Base-by-base conservation (phyloP, 257 asterid genomes). In the Scutellaria baicalensis region DNA sequence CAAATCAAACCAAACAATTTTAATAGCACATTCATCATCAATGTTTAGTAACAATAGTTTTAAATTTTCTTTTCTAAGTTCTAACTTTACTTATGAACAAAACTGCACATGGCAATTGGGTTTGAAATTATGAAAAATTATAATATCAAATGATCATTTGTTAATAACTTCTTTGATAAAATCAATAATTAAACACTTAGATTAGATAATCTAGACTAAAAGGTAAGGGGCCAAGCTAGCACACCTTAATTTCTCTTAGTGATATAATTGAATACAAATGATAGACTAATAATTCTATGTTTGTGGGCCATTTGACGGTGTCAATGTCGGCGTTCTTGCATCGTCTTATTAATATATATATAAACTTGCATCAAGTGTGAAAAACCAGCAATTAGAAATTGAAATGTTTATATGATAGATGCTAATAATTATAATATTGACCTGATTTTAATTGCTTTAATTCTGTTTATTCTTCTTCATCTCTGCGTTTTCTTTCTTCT, bases 261-360 rank as follows among this genome's bases (percentile, higher is more conserved):
- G 11, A 23, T 12, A 44, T 43, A 14, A 71, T 52, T 60, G 59
- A 63, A 55, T 64, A 42, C 16, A 56, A 62, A 65, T 60, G 59
- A 45, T 6, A 44, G 36, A 12, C n/a, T 59, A 9, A 45, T 64
- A 59, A 60, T 49, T 61, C 64, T n/a, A 45, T 39, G 50, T 10
- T 10, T 35, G 80, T 66, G 70, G 80, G 79, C 60, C 78, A 64
- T 71, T 71, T 71, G 82, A 50, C 69, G 81, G 33, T 44, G 66
- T 78, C 77, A 18, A 54, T 55, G 75, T 63, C 82, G 74, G 68
- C 72, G 70, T 48, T 75, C 50, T 80, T 66, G 5, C 51, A 44
- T 69, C 51, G 45, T 65, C 69, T 54, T 39, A 36, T 60, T 59
- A 59, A 38, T 63, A 64, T 6, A 43, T 6, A 43, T 17, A 67